A percentile compares a stretch with the other conserved stretches of the same genome.
Conservation (phyloP, 805 yeast genomes). For the Yueomyces sinensis region DNA sequence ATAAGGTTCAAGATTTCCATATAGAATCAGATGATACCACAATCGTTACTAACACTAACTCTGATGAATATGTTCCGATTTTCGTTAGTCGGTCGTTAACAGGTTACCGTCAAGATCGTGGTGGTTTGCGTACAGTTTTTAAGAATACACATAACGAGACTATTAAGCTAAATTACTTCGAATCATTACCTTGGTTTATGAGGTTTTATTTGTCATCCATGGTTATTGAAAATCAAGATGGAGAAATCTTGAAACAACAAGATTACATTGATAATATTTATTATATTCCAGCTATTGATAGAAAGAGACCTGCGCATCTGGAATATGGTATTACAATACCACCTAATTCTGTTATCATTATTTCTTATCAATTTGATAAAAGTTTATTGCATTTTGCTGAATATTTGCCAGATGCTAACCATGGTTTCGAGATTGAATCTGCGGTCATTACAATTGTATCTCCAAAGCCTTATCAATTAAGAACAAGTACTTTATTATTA, state of each 20-base stretch:
- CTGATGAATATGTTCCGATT: slow-evolving; percentile 41
- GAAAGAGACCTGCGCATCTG: slow-evolving; percentile 69
- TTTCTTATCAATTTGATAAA: slow-evolving; percentile 77
- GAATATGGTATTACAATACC: slow-evolving; percentile 61
- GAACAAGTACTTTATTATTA: slow-evolving; percentile 79
- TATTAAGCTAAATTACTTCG: slow-evolving; percentile 50
- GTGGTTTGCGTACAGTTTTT: slow-evolving; percentile 73
- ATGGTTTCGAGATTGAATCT: slow-evolving; percentile 91
- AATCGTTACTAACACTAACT: slow-evolving; percentile 21
- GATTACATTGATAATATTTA: slow-evolving; percentile 37
- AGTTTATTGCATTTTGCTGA: slow-evolving; percentile 73
- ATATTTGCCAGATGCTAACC: slow-evolving; percentile 99
- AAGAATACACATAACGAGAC: slow-evolving; percentile 46
- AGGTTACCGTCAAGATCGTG: slow-evolving; percentile 83
- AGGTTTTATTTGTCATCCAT: slow-evolving; percentile 68
- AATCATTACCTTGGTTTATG: slow-evolving; percentile 88
- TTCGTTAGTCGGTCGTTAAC: slow-evolving; percentile 74
- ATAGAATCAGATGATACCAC: slow-evolving; percentile 33
- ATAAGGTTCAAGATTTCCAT: slow-evolving; percentile 17
- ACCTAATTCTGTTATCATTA: slow-evolving; percentile 40
- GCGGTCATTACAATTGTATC: slow-evolving; percentile 56
- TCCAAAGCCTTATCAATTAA: slow-evolving; percentile 33
- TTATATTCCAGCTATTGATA: slow-evolving; percentile 68
- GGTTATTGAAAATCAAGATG: slow-evolving; percentile 16
- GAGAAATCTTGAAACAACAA: slow-evolving; percentile 10